Evolutionary conservation across 1,284 basidiomycete genomes (phyloP).

Genomic region (Melanopsichium pennsylvanicum): DNA sequence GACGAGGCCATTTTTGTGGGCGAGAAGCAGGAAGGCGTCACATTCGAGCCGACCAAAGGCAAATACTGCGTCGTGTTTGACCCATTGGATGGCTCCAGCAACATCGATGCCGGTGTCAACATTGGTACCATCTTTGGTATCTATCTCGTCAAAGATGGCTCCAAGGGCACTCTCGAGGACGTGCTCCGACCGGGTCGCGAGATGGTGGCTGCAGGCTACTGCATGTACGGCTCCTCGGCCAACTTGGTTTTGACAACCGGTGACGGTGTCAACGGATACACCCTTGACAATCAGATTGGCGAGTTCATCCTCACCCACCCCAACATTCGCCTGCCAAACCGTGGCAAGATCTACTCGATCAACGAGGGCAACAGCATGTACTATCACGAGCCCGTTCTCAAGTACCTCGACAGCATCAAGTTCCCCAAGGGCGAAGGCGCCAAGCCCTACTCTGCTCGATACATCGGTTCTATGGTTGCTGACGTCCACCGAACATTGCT

Average conservation of each 20-base stretch:
- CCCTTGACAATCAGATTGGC: conserved; percentile 83
- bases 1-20: conserved; percentile 88
- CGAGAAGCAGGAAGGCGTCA: conserved; percentile 68
- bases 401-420: conserved; percentile 95
- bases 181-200: conserved; percentile 92
- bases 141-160: conserved; percentile 81
- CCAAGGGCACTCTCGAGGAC: conserved; percentile 80
- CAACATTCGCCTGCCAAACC: conserved; percentile 88
- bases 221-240: conserved; percentile 93
- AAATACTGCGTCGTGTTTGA: conserved; percentile 95
- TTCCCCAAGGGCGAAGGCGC: conserved; percentile 67
- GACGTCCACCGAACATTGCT: conserved; percentile 95
- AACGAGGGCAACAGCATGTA: conserved; percentile 98
- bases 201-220: conserved; percentile 92
- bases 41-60: conserved; percentile 57
- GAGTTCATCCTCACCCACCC: conserved; percentile 99
- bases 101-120: conserved; percentile 99
- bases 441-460: conserved; percentile 72
- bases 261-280: conserved; percentile 96
- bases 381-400: conserved; percentile 75
- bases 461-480: conserved; percentile 98
- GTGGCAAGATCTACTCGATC: conserved; percentile 99
- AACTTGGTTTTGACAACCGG: conserved; percentile 97
- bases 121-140: conserved; percentile 99
- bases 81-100: conserved; percentile 95